Evolutionary conservation across 2,329 filamentous ascomycete species (phyloP), one percentile per base, ranked within the genome.

Genomic region (Alternaria dauci): DNA sequence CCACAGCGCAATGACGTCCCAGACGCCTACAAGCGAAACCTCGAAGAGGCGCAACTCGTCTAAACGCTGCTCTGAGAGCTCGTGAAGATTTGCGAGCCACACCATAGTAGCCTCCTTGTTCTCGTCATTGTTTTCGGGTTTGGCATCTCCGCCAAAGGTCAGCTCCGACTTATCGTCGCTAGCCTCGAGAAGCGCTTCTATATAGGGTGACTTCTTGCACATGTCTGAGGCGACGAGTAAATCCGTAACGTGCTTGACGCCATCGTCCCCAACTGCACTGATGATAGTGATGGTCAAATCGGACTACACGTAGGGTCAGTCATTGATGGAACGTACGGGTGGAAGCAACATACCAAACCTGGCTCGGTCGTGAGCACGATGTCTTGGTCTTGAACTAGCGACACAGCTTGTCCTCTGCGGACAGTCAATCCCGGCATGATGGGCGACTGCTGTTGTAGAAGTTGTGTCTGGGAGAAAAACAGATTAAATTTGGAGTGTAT

Each of bases 41-140:
- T 65, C 36, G 25, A 58, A 47, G n/a, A 68, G 51, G 1, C 61
- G 61, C 12, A 66, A 44, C 26, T 65, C 55, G 34, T 41, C 11
- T 55, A 65, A 55, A n/a, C 57, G 56, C 44, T 64, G 16, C 18
- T 61, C 20, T 18, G 52, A n/a, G 0, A 68, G 61, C 4, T 41
- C 50, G 18, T 66, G 66, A 2, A 68, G 58, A 32, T 63, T 61
- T 6, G 66, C 61, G 4, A 68, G 47, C 59, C 50, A 58, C 23
- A 65, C 41, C 4, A 66, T 51, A 3, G 48, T 47, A 34, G 59
- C 61, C 53, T 66, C 59, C 14, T 52, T 62, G 34, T 62, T 53
- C 25, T 64, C 52, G 9, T 59, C 59, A 9, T 61, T 59, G 7
- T 63, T 28, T 3, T 57, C 34, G 9, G 50, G 42, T 46, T 54